Evolutionary conservation across 176 grass and related monocot species (phyloP).

Genomic region (Melocanna baccifera): DNA sequence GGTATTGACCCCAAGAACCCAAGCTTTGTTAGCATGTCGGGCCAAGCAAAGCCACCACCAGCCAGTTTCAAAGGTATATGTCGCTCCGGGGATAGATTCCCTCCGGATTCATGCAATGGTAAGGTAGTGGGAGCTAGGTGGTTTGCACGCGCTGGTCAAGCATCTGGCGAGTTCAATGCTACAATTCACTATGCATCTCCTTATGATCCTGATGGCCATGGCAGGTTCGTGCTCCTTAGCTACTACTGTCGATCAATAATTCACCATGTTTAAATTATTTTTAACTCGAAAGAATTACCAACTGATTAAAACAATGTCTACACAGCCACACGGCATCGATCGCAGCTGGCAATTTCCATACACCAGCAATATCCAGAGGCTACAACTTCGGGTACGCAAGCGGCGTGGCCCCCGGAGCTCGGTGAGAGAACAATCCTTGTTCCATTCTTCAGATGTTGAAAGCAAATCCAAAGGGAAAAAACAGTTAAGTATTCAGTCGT

Average conservation of each 20-base stretch:
- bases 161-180: constrained; percentile 78
- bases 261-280: background rate
- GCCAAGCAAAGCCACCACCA: constrained; percentile 26
- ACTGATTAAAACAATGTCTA: constrained; percentile 33
- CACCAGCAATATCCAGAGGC: constrained; percentile 51
- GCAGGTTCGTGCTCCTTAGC: constrained; percentile 49
- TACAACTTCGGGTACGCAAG: constrained; percentile 86
- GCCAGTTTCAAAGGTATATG: constrained; percentile 77
- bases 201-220: constrained; percentile 96
- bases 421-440: constrained; percentile 49
- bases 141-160: constrained; percentile 70
- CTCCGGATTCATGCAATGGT: constrained; percentile 59
- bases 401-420: constrained; percentile 79
- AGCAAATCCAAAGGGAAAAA: background rate
- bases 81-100: constrained; percentile 63
- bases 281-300: background rate
- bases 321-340: constrained; percentile 78
- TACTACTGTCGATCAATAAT: background rate
- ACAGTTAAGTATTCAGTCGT: background rate
- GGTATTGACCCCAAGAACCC: constrained; percentile 85
- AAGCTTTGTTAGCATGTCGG: constrained; percentile 54
- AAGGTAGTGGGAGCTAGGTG: constrained; percentile 82
- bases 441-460: constrained; percentile 18
- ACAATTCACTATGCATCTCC: constrained; percentile 84
- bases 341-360: constrained; percentile 73